Evolutionary conservation across 768 basidiomycete genomes (phyloP).

Genomic region (Boletus pseudopeckii): DNA sequence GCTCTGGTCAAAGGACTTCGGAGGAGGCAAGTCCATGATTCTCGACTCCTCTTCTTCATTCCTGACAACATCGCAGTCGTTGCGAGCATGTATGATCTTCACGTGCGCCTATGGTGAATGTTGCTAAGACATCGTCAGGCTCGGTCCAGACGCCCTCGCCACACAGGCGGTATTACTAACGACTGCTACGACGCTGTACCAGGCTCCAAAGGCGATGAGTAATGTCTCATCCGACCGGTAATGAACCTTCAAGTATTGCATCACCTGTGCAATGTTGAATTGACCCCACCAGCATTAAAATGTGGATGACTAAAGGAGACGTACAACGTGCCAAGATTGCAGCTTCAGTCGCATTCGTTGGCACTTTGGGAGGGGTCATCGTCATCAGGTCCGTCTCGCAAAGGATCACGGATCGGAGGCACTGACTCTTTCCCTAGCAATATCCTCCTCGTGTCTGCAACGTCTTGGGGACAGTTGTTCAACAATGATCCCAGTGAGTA

Average conservation of each 20-base stretch:
- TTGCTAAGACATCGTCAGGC: constrained; percentile 11
- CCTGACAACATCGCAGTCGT: constrained; percentile 12
- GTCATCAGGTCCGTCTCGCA: constrained; percentile 5
- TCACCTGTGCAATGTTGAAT: neutral
- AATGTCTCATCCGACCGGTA: constrained; percentile 26
- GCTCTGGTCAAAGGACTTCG: constrained; percentile 30
- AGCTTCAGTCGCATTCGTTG: constrained; percentile 13
- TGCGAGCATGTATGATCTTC: constrained; percentile 22
- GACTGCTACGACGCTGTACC: constrained; percentile 22
- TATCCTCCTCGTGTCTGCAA: constrained; percentile 42
- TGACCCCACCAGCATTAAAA: constrained; percentile 15
- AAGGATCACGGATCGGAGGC: neutral
- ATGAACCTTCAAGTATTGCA: constrained; percentile 2
- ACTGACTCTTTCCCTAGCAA: constrained; percentile 26
- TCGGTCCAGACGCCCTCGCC: constrained; percentile 23
- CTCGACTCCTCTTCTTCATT: neutral
- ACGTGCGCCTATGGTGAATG: neutral
- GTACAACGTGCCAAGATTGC: constrained; percentile 17
- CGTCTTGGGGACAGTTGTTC: constrained; percentile 57
- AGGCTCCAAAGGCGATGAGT: constrained; percentile 20
- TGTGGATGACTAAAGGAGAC: constrained; percentile 20
- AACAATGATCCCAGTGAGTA: constrained; percentile 47
- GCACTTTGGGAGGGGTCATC: constrained; percentile 15
- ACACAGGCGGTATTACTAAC: constrained; percentile 26
- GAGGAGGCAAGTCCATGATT: constrained; percentile 17